Conservation (phyloP, 495 filamentous ascomycete species). For the Hypoxylon lenormandii region DNA sequence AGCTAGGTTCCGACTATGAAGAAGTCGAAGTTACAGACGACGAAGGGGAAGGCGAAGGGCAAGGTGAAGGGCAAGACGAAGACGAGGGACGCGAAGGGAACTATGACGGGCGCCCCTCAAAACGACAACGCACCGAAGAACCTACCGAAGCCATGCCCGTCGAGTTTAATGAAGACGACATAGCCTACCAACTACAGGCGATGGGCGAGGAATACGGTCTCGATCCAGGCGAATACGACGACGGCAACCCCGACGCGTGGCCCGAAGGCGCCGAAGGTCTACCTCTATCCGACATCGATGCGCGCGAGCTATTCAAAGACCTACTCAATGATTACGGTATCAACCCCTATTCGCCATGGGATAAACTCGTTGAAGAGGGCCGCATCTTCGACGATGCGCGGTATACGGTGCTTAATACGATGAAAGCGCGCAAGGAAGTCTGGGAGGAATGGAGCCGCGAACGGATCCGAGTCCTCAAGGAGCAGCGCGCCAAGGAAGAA, state of each 20-base stretch:
- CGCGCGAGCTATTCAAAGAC: constrained; percentile 81
- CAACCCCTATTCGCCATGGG: constrained; percentile 92
- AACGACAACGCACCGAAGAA: constrained; percentile 75
- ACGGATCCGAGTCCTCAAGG: constrained; percentile 75
- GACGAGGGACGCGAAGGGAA: constrained; percentile 54
- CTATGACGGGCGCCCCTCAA: constrained; percentile 66
- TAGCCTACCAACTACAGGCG: constrained; percentile 86
- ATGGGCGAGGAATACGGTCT: constrained; percentile 84
- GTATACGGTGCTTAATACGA: constrained; percentile 84
- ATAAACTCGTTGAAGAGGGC: constrained; percentile 84
- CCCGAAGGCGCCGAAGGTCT: constrained; percentile 78
- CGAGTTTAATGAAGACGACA: constrained; percentile 95
- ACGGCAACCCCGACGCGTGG: constrained; percentile 71
- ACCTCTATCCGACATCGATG: constrained; percentile 74
- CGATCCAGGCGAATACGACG: constrained; percentile 71
- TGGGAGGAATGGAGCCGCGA: constrained; percentile 84
- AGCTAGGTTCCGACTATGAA: constrained; percentile 76
- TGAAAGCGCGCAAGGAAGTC: constrained; percentile 80
- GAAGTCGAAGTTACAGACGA: constrained; percentile 88
- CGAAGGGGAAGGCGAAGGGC: constrained; percentile 59
- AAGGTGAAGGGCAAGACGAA: constrained; percentile 55
- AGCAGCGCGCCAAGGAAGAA: constrained; percentile 77
- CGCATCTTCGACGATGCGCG: constrained; percentile 84
- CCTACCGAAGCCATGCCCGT: constrained; percentile 67
- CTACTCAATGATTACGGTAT: constrained; percentile 83